Percentiles rank a stretch among this genome's conserved stretches.
phyloP scores from a whole-genome alignment of 345 rosid genomes.

The Ceriops zippeliana region DNA sequence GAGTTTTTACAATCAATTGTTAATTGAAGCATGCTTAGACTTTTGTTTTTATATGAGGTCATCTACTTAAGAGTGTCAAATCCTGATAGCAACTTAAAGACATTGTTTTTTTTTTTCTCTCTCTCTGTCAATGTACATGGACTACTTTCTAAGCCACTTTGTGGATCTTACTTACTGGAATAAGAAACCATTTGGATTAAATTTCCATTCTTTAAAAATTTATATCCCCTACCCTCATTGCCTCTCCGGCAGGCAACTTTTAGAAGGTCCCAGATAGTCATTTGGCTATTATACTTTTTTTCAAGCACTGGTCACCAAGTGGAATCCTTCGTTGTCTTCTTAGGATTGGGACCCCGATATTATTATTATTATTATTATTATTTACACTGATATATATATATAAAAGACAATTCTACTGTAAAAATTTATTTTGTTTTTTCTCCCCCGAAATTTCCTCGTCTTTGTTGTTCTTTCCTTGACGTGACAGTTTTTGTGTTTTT shows the following conservation, averaged over 20 bases:
- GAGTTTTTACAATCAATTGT: conserved; percentile 1
- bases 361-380: no score
- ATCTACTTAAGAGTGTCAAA: neutral
- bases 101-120: neutral
- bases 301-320: conserved; percentile 20
- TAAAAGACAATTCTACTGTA: neutral
- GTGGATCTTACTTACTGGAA: conserved; percentile 15
- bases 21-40: neutral
- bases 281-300: conserved; percentile 20
- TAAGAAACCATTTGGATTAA: conserved; percentile 23
- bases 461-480: no score
- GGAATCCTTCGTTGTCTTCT: conserved; percentile 49
- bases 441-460: no score
- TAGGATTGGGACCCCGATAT: conserved; percentile 12
- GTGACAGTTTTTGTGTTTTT: no score
- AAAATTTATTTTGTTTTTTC: neutral
- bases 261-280: conserved; percentile 26
- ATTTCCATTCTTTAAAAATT: neutral
- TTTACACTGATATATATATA: no score
- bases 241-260: conserved; percentile 31
- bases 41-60: neutral
- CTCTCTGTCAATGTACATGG: neutral
- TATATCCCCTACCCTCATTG: conserved; percentile 22
- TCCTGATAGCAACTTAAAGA: neutral
- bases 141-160: conserved; percentile 12